These are phyloP conservation scores for apple (Malus domestica) DNA, from an alignment of 306 rosid genomes.

Conservation along the genomic window ASM211411v1 NC_041803.1:47430501-47431000, in stretches of 20 bases:
- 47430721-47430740: neutral
- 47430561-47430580: slow-evolving; percentile 18
- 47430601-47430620: neutral
- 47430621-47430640: slow-evolving; percentile 21
- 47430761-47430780: no score
- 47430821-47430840: no score
- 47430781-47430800: no score
- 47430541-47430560: slow-evolving; percentile 47
- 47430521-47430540: slow-evolving; percentile 4
- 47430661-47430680: neutral
- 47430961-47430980: no score
- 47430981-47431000: no score
- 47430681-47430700: neutral
- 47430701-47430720: neutral
- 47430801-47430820: no score
- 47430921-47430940: no score
- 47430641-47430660: neutral
- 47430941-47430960: no score
- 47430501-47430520: slow-evolving; percentile 34
- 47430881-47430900: no score
- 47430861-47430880: no score
- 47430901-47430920: no score
- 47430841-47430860: no score
- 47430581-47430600: slow-evolving; percentile 14
- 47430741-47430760: neutral